These are phyloP conservation scores for Aureobasidium vineae DNA, from an alignment of 2,329 filamentous ascomycete species.

Conservation along the genomic window DNA sequence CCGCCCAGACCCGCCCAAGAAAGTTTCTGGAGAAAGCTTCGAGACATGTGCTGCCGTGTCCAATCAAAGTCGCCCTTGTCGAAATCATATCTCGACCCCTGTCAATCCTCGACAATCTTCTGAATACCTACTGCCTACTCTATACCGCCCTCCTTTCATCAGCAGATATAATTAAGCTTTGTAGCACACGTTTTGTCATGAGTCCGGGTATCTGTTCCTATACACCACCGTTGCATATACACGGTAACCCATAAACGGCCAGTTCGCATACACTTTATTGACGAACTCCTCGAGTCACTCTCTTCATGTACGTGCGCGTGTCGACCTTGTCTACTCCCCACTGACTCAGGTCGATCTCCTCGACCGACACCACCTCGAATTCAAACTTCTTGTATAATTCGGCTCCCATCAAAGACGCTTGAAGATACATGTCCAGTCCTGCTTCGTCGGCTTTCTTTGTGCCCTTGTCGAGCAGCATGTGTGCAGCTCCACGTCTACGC, in stretches of 20 bases:
- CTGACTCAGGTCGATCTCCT: conserved; percentile 9
- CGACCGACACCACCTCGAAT: conserved; percentile 29
- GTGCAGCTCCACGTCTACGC: conserved; percentile 43
- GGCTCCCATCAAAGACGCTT: conserved; percentile 30
- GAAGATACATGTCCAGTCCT: conserved; percentile 29
- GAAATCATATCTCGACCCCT: not conserved
- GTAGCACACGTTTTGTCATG: not conserved
- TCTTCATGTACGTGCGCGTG: conserved; percentile 17
- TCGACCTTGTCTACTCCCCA: conserved; percentile 21
- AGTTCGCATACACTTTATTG: conserved; percentile 23
- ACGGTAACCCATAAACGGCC: not conserved
- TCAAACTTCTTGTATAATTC: conserved; percentile 38
- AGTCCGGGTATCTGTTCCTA: not conserved
- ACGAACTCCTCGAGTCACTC: not conserved
- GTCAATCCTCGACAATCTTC: not conserved
- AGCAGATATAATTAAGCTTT: not conserved
- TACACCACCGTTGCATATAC: conserved; percentile 11
- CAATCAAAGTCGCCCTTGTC: not conserved
- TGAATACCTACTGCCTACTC: not conserved
- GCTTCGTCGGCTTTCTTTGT: conserved; percentile 41
- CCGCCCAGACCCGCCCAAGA: not conserved
- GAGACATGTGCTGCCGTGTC: not conserved
- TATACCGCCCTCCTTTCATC: not conserved
- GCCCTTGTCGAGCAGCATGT: conserved; percentile 42
- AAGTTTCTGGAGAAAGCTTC: conserved; percentile 19